Conservation (phyloP, 2,329 filamentous ascomycete species). For the Phyllosticta citrichinensis region DNA sequence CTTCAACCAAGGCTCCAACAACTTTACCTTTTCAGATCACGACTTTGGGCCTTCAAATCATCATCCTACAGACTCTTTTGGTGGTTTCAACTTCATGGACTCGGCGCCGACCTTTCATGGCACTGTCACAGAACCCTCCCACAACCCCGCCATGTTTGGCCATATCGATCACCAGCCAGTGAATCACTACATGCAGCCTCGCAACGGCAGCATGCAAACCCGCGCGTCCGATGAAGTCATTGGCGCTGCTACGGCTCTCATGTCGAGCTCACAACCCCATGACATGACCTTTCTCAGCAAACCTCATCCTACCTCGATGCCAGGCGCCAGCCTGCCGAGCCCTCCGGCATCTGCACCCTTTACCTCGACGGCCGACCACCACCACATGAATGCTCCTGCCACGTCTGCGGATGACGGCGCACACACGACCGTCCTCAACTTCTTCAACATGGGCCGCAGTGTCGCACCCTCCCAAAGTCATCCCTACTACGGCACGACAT, state of each 20-base stretch:
- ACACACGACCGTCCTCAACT: background rate
- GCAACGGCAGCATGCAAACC: background rate
- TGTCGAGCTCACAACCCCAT: conserved; percentile 6
- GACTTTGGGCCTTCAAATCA: background rate
- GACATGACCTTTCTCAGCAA: background rate
- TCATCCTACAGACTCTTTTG: background rate
- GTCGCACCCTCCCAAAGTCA: background rate
- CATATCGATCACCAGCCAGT: background rate
- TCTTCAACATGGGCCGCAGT: background rate
- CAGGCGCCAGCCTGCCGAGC: conserved; percentile 1
- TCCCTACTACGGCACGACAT: background rate
- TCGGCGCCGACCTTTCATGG: conserved; percentile 4
- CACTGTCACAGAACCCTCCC: background rate
- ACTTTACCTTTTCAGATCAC: conserved; percentile 2
- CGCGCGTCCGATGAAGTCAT: conserved; percentile 6
- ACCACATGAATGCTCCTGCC: background rate
- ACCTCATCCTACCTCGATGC: background rate
- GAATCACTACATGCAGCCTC: background rate
- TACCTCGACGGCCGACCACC: conserved; percentile 2
- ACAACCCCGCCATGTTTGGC: background rate
- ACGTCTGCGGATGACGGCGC: background rate
- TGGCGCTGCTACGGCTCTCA: conserved; percentile 6
- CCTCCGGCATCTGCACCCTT: conserved; percentile 7
- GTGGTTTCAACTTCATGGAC: background rate
- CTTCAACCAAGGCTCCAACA: conserved; percentile 4